Conservation (phyloP, 139 green algal genomes). For the Chlorella sp. region DNA sequence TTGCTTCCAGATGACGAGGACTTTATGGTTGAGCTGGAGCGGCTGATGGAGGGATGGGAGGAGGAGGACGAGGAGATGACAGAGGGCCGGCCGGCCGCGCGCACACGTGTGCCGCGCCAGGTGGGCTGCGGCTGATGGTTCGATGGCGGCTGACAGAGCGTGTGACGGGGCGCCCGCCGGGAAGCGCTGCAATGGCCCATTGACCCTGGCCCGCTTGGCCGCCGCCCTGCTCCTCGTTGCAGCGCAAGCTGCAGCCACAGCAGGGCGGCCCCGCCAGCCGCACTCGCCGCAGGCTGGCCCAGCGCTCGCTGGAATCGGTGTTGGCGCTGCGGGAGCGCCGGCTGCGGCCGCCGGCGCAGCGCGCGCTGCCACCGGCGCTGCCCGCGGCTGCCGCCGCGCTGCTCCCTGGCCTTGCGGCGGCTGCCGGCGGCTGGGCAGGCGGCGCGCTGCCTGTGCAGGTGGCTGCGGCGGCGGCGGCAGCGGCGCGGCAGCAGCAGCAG, state of each 20-base stretch:
- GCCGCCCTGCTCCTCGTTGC: not conserved
- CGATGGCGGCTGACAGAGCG: too few species aligned
- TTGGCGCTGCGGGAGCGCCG: constrained; percentile 4
- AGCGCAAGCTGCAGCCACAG: not conserved
- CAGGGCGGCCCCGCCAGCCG: constrained; percentile 8
- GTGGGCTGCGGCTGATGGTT: too few species aligned
- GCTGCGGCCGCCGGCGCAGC: constrained; percentile 19
- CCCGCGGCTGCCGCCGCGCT: not conserved
- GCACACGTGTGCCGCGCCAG: too few species aligned
- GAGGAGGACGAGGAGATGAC: not conserved
- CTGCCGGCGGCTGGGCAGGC: not conserved
- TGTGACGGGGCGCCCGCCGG: too few species aligned
- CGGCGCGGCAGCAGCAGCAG: not conserved
- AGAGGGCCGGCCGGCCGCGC: too few species aligned
- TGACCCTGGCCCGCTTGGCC: not conserved
- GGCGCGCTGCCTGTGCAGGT: constrained; percentile 16
- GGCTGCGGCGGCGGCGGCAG: not conserved
- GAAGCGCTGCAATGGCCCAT: too few species aligned
- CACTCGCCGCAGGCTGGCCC: not conserved
- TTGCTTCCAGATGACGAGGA: constrained; percentile 32
- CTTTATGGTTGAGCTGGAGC: constrained; percentile 36
- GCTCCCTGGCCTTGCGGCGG: not conserved
- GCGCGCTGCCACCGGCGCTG: constrained; percentile 1
- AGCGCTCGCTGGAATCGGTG: not conserved
- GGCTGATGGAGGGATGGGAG: constrained; percentile 17